Base-by-base conservation (phyloP, 768 basidiomycete genomes). In the Leccinum longicurvipes region DNA sequence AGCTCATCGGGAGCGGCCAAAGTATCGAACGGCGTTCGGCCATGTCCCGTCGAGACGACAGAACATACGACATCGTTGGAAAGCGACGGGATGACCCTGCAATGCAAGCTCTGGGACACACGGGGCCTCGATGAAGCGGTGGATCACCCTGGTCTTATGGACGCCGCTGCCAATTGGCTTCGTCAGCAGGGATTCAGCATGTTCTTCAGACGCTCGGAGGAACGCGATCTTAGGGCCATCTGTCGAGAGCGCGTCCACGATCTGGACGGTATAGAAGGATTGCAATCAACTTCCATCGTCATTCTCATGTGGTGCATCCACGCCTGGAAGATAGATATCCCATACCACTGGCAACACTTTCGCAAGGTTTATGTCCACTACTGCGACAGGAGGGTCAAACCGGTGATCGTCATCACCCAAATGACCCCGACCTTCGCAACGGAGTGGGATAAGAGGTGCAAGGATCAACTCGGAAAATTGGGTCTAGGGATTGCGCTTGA, bases 291-390 rank as follows among this genome's bases (percentile, higher is more conserved):
- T 45, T 24, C 62, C 44, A 46, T 21, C 50, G 41, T 65, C 49
- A 25, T 66, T 52, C 60, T 69, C 7, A 56, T 69, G 52, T 69
- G 66, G 66, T 67, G 66, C n/a, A 69, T 67, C 19, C 62, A 62
- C n/a, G 66, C 66, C 39, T 67, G 62, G 6, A 69, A 67, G 57
- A 69, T 69, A 47, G 64, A 62, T 19, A 57, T 67, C 42, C 58
- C 62, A 10, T 57, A 56, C 29, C 65, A 69, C 44, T 67, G 66
- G 66, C 54, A 54, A 12, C 64, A 67, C 27, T 67, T 67, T 59
- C 60, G 62, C 62, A 64, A 59, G 34, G 59, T 67, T 23, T 67
- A 64, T 34, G 60, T 60, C 55, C 53, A 67, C n/a, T 67, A 67
- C 39, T 67, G 67, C 36, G 25, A 54, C 21, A 59, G 29, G 60